Conservation (phyloP, 1,139 yeast species). For the Kodamaea suecica region DNA sequence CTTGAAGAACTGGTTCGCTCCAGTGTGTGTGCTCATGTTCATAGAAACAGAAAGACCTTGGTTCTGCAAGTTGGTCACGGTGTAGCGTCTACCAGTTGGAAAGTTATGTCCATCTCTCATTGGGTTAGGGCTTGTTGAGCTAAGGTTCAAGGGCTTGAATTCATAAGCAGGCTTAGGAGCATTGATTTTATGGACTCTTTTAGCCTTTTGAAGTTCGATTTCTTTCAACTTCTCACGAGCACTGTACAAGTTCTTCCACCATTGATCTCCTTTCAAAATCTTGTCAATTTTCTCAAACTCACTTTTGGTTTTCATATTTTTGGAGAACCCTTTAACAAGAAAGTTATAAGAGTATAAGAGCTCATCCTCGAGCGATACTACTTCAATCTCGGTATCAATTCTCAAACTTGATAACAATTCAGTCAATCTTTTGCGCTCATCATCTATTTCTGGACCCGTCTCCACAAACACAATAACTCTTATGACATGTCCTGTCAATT, state of each 20-base stretch:
- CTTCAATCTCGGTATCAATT: conserved; percentile 74
- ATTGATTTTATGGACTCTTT: conserved; percentile 10
- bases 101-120: conserved; percentile 12
- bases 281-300: conserved; percentile 33
- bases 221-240: conserved; percentile 49
- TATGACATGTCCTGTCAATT: conserved; percentile 57
- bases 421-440: conserved; percentile 60
- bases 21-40: conserved; percentile 59
- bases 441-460: conserved; percentile 60
- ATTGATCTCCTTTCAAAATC: conserved; percentile 38
- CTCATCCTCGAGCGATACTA: conserved; percentile 63
- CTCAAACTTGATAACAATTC: conserved; percentile 71
- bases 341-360: conserved; percentile 66
- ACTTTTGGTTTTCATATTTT: conserved; percentile 24
- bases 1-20: conserved; percentile 24
- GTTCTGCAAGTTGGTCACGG: conserved; percentile 60
- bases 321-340: conserved; percentile 62
- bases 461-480: conserved; percentile 92
- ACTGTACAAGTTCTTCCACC: conserved; percentile 67
- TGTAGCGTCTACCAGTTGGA: conserved; percentile 38
- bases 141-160: conserved; percentile 29
- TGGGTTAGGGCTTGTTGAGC: conserved; percentile 17
- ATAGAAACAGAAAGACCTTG: conserved; percentile 66
- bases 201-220: conserved; percentile 27
- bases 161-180: conserved; percentile 11